A percentile compares a stretch with the other conserved stretches of the same genome.
These are phyloP conservation scores for Aurinia saxatilis DNA, from an alignment of 345 rosid genomes.

Conservation along the genomic window DNA sequence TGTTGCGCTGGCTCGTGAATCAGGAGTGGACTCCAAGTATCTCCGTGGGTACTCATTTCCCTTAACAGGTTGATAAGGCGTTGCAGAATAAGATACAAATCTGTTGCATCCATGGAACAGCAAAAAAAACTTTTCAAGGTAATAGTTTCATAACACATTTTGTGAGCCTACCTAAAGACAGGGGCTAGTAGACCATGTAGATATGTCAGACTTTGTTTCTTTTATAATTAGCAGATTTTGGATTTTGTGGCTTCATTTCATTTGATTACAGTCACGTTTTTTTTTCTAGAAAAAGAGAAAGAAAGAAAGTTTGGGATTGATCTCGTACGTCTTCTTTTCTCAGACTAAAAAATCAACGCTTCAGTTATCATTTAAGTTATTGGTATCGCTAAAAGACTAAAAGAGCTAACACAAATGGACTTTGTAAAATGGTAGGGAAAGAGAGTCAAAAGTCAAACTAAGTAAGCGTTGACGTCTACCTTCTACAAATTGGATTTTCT, in stretches of 20 bases:
- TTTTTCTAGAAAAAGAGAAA: no score
- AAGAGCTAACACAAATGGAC: neutral
- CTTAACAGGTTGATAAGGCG: constrained; percentile 15
- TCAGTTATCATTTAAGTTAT: neutral
- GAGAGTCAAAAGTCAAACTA: constrained; percentile 6
- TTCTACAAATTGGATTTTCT: no score
- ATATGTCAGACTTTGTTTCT: neutral
- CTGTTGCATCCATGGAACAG: neutral
- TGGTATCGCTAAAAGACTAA: neutral
- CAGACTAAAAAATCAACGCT: neutral
- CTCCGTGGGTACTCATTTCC: constrained; percentile 91
- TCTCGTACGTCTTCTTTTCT: no score
- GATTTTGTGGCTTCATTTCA: neutral
- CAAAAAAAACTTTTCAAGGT: constrained; percentile 8
- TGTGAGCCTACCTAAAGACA: neutral
- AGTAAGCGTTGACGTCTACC: constrained; percentile 20
- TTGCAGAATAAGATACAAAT: neutral
- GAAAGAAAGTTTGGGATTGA: no score
- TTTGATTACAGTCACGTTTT: no score
- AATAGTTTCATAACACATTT: constrained; percentile 6
- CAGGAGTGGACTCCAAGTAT: constrained; percentile 78
- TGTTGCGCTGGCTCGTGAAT: constrained; percentile 78
- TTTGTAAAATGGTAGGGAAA: neutral
- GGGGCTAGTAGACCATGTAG: neutral
- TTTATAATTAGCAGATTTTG: neutral